A percentile compares a stretch with the other conserved stretches of the same genome.
Evolutionary conservation across 345 rosid genomes (phyloP).

Genomic region (Brassica juncea): DNA sequence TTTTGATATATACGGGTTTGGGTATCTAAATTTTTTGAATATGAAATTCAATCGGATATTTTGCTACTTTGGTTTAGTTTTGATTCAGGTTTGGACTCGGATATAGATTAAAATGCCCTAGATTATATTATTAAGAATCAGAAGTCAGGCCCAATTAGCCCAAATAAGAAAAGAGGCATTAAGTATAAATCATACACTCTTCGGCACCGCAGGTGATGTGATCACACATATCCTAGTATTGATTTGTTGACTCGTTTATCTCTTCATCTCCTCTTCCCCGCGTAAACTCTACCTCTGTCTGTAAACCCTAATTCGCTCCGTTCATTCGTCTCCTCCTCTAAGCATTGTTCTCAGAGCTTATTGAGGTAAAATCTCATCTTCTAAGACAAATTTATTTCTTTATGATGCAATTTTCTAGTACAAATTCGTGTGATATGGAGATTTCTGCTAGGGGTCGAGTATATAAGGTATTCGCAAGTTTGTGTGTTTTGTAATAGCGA

Average conservation of each 20-base stretch:
- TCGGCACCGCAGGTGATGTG: too few relatives aligned
- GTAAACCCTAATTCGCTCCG: not conserved
- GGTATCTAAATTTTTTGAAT: too few relatives aligned
- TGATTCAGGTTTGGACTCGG: too few relatives aligned
- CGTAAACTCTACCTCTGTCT: conserved; percentile 11
- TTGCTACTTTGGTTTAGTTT: too few relatives aligned
- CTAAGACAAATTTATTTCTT: not conserved
- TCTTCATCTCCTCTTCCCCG: not conserved
- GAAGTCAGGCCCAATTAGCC: too few relatives aligned
- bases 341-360: conserved; percentile 4
- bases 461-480: not conserved
- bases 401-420: not conserved
- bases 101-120: not conserved
- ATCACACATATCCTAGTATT: too few relatives aligned
- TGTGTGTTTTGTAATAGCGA: not conserved
- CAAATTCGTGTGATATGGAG: not conserved
- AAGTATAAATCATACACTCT: too few relatives aligned
- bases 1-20: too few relatives aligned
- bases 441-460: not conserved
- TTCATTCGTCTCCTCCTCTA: not conserved
- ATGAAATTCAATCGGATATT: too few relatives aligned
- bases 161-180: too few relatives aligned
- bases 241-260: conserved; percentile 19
- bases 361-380: conserved; percentile 12
- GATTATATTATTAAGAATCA: too few relatives aligned